These are phyloP conservation scores for Ganoderma leucocontextum DNA, from an alignment of 1,284 basidiomycete genomes.

Conservation along the genomic window DNA sequence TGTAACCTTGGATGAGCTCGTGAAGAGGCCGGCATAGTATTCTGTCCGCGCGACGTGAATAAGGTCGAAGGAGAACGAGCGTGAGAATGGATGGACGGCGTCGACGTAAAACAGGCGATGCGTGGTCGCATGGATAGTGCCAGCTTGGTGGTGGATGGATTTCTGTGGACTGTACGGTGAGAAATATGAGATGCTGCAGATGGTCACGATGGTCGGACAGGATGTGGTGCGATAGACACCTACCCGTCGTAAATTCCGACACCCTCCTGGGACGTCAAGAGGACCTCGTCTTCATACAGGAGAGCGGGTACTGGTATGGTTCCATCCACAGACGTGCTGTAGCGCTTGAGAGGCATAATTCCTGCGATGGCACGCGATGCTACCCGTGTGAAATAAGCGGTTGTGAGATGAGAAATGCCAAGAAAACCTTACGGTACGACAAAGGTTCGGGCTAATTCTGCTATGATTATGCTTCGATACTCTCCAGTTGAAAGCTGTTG, in stretches of 20 bases:
- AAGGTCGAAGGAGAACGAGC: conserved; percentile 74
- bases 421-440: conserved; percentile 3
- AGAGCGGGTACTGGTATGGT: conserved; percentile 77
- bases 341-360: conserved; percentile 52
- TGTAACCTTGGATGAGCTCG: conserved; percentile 90
- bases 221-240: conserved; percentile 39
- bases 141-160: conserved; percentile 74
- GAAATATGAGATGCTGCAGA: conserved; percentile 16
- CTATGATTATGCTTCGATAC: neutral
- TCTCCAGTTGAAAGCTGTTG: neutral
- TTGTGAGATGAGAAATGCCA: neutral
- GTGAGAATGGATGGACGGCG: conserved; percentile 51
- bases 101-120: conserved; percentile 90
- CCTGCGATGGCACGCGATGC: conserved; percentile 3
- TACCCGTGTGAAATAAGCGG: conserved; percentile 8
- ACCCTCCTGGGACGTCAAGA: conserved; percentile 75
- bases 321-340: conserved; percentile 67
- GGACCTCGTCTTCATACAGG: conserved; percentile 82
- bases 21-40: conserved; percentile 92
- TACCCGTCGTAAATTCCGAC: conserved; percentile 94
- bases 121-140: conserved; percentile 80
- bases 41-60: conserved; percentile 81
- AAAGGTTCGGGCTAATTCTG: neutral
- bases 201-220: neutral
- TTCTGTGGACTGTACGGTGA: conserved; percentile 77